Conservation (phyloP, 768 basidiomycete species). For the Lactarius vividus region DNA sequence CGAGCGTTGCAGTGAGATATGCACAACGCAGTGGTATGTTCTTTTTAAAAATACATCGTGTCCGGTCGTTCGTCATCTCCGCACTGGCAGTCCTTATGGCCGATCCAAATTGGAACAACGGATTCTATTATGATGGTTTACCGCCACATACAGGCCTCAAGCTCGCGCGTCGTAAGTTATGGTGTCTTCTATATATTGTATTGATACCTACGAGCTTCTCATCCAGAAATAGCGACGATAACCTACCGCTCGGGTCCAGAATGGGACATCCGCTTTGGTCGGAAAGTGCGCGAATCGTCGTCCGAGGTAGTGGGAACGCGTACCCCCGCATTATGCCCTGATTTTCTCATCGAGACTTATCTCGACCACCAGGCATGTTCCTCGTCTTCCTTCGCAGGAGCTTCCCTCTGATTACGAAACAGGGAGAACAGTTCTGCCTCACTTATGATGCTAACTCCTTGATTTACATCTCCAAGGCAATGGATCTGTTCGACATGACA, state of each 20-base stretch:
- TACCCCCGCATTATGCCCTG: slow-evolving; percentile 84
- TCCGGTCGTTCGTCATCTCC: slow-evolving; percentile 7
- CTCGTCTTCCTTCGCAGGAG: not conserved
- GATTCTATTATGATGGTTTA: slow-evolving; percentile 94
- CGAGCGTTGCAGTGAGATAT: slow-evolving; percentile 92
- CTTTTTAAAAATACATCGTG: slow-evolving; percentile 5
- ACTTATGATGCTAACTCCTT: slow-evolving; percentile 99
- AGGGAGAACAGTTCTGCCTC: slow-evolving; percentile 96
- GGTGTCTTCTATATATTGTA: slow-evolving; percentile 20
- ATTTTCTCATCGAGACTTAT: slow-evolving; percentile 98
- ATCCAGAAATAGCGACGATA: slow-evolving; percentile 93
- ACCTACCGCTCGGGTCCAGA: slow-evolving; percentile 99
- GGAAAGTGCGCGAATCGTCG: slow-evolving; percentile 53
- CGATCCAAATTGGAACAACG: slow-evolving; percentile 99
- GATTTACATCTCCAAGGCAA: slow-evolving; percentile 98
- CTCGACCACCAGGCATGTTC: slow-evolving; percentile 77
- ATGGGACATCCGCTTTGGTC: slow-evolving; percentile 97
- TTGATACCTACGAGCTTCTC: not conserved
- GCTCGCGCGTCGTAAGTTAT: slow-evolving; percentile 79
- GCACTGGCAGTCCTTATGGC: slow-evolving; percentile 86
- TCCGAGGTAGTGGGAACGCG: slow-evolving; percentile 30
- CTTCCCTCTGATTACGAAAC: slow-evolving; percentile 20
- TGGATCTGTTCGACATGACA: slow-evolving; percentile 99
- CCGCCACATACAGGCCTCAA: slow-evolving; percentile 99
- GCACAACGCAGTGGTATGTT: slow-evolving; percentile 91